Conservation (phyloP, 192 early-diverging fungal species). For the Coemansia sp. region DNA sequence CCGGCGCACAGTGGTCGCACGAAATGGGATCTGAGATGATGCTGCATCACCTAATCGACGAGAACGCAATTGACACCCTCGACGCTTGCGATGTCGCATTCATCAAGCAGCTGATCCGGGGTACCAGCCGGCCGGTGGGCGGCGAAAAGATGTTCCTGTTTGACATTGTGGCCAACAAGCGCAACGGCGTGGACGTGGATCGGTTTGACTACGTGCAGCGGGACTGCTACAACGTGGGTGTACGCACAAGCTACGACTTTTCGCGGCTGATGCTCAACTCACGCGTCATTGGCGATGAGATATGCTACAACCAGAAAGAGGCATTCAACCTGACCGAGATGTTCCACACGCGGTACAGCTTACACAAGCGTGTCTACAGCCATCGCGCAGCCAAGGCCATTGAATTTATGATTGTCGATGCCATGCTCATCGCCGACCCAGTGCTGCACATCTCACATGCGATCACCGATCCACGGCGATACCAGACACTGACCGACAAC, state of each 20-base stretch:
- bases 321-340: slow-evolving; percentile 82
- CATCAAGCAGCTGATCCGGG: slow-evolving; percentile 72
- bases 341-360: slow-evolving; percentile 74
- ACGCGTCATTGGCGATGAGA: slow-evolving; percentile 83
- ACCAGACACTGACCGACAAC: slow-evolving; percentile 76
- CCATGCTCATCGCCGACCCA: slow-evolving; percentile 74
- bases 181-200: slow-evolving; percentile 92
- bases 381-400: slow-evolving; percentile 75
- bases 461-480: slow-evolving; percentile 62
- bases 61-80: slow-evolving; percentile 65
- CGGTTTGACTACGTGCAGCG: slow-evolving; percentile 80
- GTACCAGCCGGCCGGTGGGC: slow-evolving; percentile 30
- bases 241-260: slow-evolving; percentile 56
- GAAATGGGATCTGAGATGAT: slow-evolving; percentile 82
- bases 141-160: slow-evolving; percentile 72
- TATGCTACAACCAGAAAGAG: slow-evolving; percentile 88
- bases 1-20: slow-evolving; percentile 62
- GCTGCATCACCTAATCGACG: slow-evolving; percentile 74
- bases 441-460: slow-evolving; percentile 59
- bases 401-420: slow-evolving; percentile 90
- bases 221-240: slow-evolving; percentile 70
- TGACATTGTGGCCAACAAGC: slow-evolving; percentile 95
- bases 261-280: slow-evolving; percentile 72
- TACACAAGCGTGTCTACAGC: slow-evolving; percentile 83
- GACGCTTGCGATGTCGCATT: slow-evolving; percentile 53